A percentile compares a stretch with the other conserved stretches of the same genome.
Conservation (phyloP, 352 stramenopile species). For the Phytophthora ohioensis region DNA sequence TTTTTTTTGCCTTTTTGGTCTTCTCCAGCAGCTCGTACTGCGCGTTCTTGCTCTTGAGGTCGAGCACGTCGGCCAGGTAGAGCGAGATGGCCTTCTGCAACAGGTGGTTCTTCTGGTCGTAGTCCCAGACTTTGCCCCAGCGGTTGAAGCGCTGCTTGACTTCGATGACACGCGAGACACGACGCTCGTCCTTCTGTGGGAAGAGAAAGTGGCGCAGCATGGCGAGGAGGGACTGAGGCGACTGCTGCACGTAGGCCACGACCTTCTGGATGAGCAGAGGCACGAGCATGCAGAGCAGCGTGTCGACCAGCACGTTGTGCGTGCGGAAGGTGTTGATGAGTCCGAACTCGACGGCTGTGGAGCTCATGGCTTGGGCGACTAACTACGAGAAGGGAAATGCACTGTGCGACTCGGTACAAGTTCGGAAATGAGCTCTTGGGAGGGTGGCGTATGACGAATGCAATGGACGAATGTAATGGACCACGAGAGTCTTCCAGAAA, state of each 20-base stretch:
- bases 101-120: conserved; percentile 57
- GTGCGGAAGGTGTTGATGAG: conserved; percentile 67
- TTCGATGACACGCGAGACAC: conserved; percentile 47
- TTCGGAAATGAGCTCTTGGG: conserved; percentile 18
- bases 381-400: neutral
- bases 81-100: conserved; percentile 65
- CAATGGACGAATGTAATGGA: neutral
- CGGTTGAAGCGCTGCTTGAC: conserved; percentile 50
- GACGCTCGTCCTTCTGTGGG: conserved; percentile 15
- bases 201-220: conserved; percentile 30
- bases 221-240: conserved; percentile 27
- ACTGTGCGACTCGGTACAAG: conserved; percentile 19
- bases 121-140: conserved; percentile 50
- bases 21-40: conserved; percentile 64
- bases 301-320: conserved; percentile 58
- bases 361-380: conserved; percentile 36
- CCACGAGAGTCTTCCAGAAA: neutral
- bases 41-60: conserved; percentile 48
- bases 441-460: neutral
- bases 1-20: conserved; percentile 31
- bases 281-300: conserved; percentile 67
- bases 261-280: conserved; percentile 59
- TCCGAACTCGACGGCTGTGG: conserved; percentile 54
- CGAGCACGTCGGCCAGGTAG: conserved; percentile 51
- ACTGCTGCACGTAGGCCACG: conserved; percentile 39